Conservation (phyloP, 345 rosid genomes). For the Nephelium lappaceum region DNA sequence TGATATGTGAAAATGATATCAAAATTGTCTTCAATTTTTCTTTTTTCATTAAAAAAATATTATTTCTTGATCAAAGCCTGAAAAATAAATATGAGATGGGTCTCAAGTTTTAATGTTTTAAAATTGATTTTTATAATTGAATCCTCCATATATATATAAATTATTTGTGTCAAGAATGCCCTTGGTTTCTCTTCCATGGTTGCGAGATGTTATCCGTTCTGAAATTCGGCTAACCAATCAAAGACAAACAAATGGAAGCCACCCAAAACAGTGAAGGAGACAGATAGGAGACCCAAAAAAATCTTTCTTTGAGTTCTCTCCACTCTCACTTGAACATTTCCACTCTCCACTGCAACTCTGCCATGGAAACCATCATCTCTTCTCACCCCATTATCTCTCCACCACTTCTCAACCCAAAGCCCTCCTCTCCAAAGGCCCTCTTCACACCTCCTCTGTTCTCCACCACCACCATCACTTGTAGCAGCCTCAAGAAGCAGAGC, state of each 20-base stretch:
- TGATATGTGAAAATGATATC: neutral
- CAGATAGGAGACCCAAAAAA: slow-evolving; percentile 12
- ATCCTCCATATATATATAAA: too few relatives aligned
- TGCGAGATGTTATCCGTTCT: slow-evolving; percentile 49
- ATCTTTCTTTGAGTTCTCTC: neutral
- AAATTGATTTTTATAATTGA: too few relatives aligned
- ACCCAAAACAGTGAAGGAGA: slow-evolving; percentile 36
- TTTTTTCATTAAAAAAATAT: too few relatives aligned
- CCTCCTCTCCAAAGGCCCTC: slow-evolving; percentile 34
- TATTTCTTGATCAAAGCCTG: too few relatives aligned
- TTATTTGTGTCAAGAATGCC: slow-evolving; percentile 26
- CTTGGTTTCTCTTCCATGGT: slow-evolving; percentile 28
- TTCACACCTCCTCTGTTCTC: slow-evolving; percentile 38
- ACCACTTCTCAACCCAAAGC: slow-evolving; percentile 56
- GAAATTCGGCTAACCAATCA: slow-evolving; percentile 49
- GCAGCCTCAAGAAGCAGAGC: slow-evolving; percentile 42
- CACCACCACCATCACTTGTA: slow-evolving; percentile 41
- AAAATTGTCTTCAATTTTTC: too few relatives aligned
- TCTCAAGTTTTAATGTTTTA: too few relatives aligned
- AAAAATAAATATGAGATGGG: too few relatives aligned
- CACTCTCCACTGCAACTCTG: slow-evolving; percentile 31
- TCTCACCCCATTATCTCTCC: slow-evolving; percentile 48
- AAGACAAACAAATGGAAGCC: slow-evolving; percentile 40
- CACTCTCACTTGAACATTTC: slow-evolving; percentile 20
- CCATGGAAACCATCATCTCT: slow-evolving; percentile 78